Conservation (phyloP, 2,329 filamentous ascomycete species). For the Pseudopithomyces maydicus region DNA sequence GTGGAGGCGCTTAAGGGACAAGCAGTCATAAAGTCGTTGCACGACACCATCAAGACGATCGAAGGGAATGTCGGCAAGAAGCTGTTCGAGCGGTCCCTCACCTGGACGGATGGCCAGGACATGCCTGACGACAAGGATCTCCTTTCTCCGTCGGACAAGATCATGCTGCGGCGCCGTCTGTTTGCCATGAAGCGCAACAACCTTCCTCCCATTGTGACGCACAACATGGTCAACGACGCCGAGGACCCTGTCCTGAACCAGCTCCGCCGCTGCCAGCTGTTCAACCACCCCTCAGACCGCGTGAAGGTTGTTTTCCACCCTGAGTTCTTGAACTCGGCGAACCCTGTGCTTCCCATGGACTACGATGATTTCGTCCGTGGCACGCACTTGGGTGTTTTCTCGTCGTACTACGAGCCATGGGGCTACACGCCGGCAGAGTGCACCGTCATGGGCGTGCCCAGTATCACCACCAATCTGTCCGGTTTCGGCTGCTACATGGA, state of each 20-base stretch:
- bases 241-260: constrained; percentile 97
- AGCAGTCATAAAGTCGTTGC: constrained; percentile 93
- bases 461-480: constrained; percentile 96
- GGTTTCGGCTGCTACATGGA: constrained; percentile 99
- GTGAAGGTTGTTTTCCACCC: constrained; percentile 99
- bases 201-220: constrained; percentile 93
- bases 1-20: constrained; percentile 96
- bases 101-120: constrained; percentile 93
- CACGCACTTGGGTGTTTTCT: constrained; percentile 92
- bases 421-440: constrained; percentile 98
- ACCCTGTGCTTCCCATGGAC: constrained; percentile 92
- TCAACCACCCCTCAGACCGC: constrained; percentile 92
- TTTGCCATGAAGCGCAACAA: constrained; percentile 95
- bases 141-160: constrained; percentile 88
- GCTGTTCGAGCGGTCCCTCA: constrained; percentile 90
- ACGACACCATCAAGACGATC: constrained; percentile 91
- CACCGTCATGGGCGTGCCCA: constrained; percentile 98
- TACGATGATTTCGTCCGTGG: constrained; percentile 99
- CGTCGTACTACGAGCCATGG: constrained; percentile 99
- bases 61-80: constrained; percentile 90
- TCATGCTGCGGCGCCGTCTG: constrained; percentile 85
- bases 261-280: constrained; percentile 91
- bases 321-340: constrained; percentile 94
- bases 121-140: constrained; percentile 97
- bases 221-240: constrained; percentile 95